A percentile compares a stretch with the other conserved stretches of the same genome.
phyloP scores from a whole-genome alignment of 2,329 filamentous ascomycete genomes.

The Colletotrichum spaethianum region DNA sequence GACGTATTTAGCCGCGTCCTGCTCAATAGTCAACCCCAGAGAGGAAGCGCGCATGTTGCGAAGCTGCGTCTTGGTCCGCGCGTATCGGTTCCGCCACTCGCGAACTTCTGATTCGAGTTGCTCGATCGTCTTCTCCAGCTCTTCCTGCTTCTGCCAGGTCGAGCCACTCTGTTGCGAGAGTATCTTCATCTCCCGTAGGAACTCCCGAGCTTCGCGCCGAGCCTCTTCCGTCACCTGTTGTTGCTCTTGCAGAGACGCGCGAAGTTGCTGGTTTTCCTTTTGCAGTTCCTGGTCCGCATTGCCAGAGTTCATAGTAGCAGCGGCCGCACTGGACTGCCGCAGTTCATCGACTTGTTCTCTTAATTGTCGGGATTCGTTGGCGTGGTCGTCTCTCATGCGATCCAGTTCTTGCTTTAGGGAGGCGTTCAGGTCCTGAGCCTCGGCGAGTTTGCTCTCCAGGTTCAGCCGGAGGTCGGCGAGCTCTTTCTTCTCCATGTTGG shows the following conservation, averaged over 20 bases:
- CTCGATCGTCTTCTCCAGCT: constrained; percentile 81
- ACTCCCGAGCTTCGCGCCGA: constrained; percentile 84
- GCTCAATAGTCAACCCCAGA: constrained; percentile 77
- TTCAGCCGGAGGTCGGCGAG: constrained; percentile 76
- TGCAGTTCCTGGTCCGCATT: constrained; percentile 69
- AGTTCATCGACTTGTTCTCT: constrained; percentile 74
- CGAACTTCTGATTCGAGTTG: constrained; percentile 86
- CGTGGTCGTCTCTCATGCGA: constrained; percentile 77
- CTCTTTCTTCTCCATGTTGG: constrained; percentile 77
- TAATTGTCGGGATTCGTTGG: constrained; percentile 73
- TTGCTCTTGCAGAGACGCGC: constrained; percentile 78
- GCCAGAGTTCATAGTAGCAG: constrained; percentile 44
- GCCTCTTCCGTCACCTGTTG: constrained; percentile 90
- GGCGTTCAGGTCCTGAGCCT: constrained; percentile 84
- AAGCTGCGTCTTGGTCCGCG: constrained; percentile 88
- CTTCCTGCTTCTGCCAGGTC: constrained; percentile 85
- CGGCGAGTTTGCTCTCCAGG: constrained; percentile 80
- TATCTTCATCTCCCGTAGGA: constrained; percentile 89
- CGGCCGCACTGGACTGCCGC: constrained; percentile 51
- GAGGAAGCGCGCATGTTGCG: constrained; percentile 86
- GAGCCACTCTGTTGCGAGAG: constrained; percentile 85
- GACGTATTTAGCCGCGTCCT: constrained; percentile 78
- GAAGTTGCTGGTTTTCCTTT: constrained; percentile 78
- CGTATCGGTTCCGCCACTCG: constrained; percentile 92
- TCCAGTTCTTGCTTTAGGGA: constrained; percentile 85